Evolutionary conservation across 2,329 filamentous ascomycete species (phyloP).

Genomic region (Daldinia sp.): DNA sequence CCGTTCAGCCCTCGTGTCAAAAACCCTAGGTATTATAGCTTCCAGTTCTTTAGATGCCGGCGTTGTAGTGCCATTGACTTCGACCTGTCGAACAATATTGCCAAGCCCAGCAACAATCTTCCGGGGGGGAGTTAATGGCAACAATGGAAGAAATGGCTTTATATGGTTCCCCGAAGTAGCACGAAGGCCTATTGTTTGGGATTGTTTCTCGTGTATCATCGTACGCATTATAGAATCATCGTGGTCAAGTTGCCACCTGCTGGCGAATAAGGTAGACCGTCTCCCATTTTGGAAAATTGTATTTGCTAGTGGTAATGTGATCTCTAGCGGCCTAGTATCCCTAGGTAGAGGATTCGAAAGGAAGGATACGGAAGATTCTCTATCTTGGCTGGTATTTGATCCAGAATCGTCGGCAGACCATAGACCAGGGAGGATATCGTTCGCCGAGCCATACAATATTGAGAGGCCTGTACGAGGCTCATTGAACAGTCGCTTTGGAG

Average conservation of each 20-base stretch:
- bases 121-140: constrained; percentile 73
- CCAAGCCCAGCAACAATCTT: constrained; percentile 75
- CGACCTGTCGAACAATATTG: constrained; percentile 79
- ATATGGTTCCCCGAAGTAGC: constrained; percentile 39
- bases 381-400: constrained; percentile 50
- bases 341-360: constrained; percentile 50
- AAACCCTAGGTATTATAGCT: constrained; percentile 68
- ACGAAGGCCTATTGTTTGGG: constrained; percentile 52
- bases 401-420: constrained; percentile 54
- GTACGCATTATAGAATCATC: constrained; percentile 45
- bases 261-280: constrained; percentile 67
- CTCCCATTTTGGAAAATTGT: constrained; percentile 80
- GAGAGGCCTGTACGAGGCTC: constrained; percentile 61
- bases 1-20: constrained; percentile 56
- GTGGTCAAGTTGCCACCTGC: constrained; percentile 53
- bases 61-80: constrained; percentile 59
- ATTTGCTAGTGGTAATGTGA: constrained; percentile 77
- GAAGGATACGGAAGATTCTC: constrained; percentile 58
- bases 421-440: constrained; percentile 59
- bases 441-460: constrained; percentile 60
- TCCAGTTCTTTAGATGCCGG: constrained; percentile 82
- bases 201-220: constrained; percentile 53
- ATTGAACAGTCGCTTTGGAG: constrained; percentile 52
- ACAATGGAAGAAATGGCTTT: constrained; percentile 59
- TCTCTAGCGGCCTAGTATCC: constrained; percentile 47